Percentiles rank a stretch among this genome's conserved stretches.
Evolutionary conservation across 306 rosid species (phyloP).

Genomic region (Pyrus communis): DNA sequence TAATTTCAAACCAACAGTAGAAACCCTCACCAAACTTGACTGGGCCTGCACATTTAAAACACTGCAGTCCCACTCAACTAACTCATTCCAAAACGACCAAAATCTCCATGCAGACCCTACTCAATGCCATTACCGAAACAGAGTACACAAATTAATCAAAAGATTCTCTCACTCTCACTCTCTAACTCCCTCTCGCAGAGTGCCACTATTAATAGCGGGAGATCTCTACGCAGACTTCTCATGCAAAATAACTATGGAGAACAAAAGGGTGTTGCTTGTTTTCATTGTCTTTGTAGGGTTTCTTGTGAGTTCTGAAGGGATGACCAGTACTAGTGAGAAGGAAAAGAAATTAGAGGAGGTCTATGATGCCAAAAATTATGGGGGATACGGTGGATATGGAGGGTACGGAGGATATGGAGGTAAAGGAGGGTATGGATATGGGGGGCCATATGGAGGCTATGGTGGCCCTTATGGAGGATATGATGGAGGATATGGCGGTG

Average conservation of each 20-base stretch:
- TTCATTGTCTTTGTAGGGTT: slow-evolving; percentile 11
- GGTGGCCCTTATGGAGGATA: background rate
- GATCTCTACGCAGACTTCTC: background rate
- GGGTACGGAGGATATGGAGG: background rate
- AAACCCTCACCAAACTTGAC: background rate
- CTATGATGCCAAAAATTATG: background rate
- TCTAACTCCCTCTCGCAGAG: background rate
- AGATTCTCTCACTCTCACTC: background rate
- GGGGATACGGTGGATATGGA: background rate
- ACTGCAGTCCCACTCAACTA: background rate
- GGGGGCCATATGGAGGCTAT: background rate
- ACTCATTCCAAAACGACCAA: background rate
- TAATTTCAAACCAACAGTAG: background rate
- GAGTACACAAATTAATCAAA: background rate
- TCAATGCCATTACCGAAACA: background rate
- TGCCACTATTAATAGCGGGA: slow-evolving; percentile 23
- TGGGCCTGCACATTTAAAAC: background rate
- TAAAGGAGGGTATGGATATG: background rate
- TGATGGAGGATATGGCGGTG: background rate
- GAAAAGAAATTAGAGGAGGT: background rate
- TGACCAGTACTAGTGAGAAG: slow-evolving; percentile 1
- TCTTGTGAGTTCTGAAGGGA: slow-evolving; percentile 21
- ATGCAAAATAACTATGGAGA: slow-evolving; percentile 23
- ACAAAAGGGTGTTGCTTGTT: slow-evolving; percentile 5
- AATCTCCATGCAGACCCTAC: slow-evolving; percentile 5